Conservation (phyloP, 2,329 filamentous ascomycete genomes). For the Sporothrix inflata region DNA sequence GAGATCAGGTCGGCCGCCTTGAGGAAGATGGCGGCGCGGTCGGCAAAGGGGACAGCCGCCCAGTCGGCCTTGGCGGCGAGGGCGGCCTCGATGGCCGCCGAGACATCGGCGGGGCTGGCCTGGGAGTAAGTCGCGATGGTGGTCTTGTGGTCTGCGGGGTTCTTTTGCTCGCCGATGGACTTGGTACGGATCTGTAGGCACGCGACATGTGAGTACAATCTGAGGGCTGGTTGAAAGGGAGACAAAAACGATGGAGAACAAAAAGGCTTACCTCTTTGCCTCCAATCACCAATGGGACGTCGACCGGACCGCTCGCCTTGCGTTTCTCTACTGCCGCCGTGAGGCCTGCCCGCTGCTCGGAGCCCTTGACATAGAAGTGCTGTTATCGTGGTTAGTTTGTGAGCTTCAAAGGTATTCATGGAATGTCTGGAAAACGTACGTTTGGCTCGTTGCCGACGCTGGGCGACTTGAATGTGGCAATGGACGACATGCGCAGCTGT, state of each 20-base stretch:
- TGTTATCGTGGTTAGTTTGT: conserved; percentile 43
- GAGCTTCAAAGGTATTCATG: neutral
- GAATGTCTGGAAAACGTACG: conserved; percentile 57
- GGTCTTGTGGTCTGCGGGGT: conserved; percentile 78
- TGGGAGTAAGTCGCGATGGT: conserved; percentile 83
- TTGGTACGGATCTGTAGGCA: conserved; percentile 65
- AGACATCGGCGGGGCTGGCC: conserved; percentile 75
- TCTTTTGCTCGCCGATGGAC: conserved; percentile 70
- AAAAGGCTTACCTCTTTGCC: conserved; percentile 62
- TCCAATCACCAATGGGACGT: conserved; percentile 81
- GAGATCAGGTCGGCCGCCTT: conserved; percentile 92
- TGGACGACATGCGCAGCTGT: conserved; percentile 52
- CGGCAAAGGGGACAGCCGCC: conserved; percentile 84
- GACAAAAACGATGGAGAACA: too few species aligned
- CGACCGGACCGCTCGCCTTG: conserved; percentile 69
- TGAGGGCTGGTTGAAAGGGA: neutral
- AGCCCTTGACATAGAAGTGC: conserved; percentile 89
- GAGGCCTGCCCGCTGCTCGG: conserved; percentile 75
- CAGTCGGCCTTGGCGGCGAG: conserved; percentile 84
- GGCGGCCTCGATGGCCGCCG: conserved; percentile 78
- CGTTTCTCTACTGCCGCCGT: conserved; percentile 71
- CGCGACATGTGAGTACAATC: conserved; percentile 47
- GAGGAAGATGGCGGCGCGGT: conserved; percentile 90
- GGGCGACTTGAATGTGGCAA: conserved; percentile 87
- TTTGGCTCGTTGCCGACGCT: conserved; percentile 93